A percentile compares a stretch with the other conserved stretches of the same genome.
These are phyloP conservation scores for Didymella pomorum DNA, from an alignment of 2,329 filamentous ascomycete species.

Conservation along the genomic window DNA sequence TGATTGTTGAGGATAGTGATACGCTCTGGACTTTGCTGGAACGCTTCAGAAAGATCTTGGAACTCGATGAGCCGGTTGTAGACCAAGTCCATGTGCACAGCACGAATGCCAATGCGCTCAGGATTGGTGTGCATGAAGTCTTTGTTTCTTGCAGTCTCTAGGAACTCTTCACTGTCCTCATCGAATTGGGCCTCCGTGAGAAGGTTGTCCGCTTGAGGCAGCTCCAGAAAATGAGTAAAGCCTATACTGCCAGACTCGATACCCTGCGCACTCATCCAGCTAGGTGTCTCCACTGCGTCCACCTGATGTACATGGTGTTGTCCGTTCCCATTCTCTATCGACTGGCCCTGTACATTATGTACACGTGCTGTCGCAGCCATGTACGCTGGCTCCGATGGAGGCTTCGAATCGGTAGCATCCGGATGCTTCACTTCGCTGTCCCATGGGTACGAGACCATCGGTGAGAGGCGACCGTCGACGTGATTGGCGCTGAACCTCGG, in stretches of 20 bases:
- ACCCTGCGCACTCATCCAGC: constrained; percentile 76
- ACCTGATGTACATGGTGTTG: constrained; percentile 42
- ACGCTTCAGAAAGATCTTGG: constrained; percentile 63
- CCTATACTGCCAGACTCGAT: constrained; percentile 75
- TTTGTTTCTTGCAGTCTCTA: constrained; percentile 55
- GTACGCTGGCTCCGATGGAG: constrained; percentile 47
- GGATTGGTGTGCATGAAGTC: constrained; percentile 48
- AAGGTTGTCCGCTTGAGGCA: constrained; percentile 70
- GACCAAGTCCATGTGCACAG: constrained; percentile 42
- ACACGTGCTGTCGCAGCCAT: constrained; percentile 44
- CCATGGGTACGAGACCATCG: constrained; percentile 73
- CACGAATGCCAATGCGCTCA: constrained; percentile 50
- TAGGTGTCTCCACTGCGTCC: constrained; percentile 64
- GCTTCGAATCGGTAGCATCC: constrained; percentile 65
- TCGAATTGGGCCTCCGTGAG: constrained; percentile 50
- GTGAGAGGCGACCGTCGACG: constrained; percentile 67
- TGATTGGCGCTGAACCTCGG: constrained; percentile 73
- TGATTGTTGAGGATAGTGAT: constrained; percentile 60
- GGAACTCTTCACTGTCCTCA: constrained; percentile 28
- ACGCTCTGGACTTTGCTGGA: constrained; percentile 62
- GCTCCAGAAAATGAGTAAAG: constrained; percentile 72
- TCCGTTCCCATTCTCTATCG: constrained; percentile 25
- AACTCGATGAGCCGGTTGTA: constrained; percentile 50
- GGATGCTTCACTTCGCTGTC: constrained; percentile 66
- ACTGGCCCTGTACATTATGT: constrained; percentile 26